A percentile compares a stretch with the other conserved stretches of the same genome.
Evolutionary conservation across 768 basidiomycete species (phyloP).

Genomic region (Auricularia auricula-judae): DNA sequence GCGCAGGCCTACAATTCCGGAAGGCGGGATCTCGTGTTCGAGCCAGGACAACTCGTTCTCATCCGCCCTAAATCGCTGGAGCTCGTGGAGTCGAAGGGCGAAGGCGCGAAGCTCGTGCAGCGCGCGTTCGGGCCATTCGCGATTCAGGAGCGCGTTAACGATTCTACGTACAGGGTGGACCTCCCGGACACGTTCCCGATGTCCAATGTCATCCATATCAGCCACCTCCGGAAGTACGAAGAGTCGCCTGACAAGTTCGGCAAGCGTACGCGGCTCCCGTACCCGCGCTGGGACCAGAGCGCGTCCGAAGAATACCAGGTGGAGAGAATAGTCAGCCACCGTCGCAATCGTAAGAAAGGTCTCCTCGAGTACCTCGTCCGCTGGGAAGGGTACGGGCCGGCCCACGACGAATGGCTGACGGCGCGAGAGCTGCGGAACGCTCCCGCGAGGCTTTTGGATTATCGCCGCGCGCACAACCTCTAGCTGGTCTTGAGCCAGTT

Average conservation of each 20-base stretch:
- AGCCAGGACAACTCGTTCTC: constrained; percentile 14
- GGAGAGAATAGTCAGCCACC: neutral
- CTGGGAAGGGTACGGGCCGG: constrained; percentile 15
- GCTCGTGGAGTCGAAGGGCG: constrained; percentile 11
- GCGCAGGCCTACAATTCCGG: constrained; percentile 13
- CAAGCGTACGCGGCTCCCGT: constrained; percentile 13
- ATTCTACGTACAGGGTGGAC: neutral
- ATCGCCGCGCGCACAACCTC: neutral
- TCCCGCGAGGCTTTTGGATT: constrained; percentile 3
- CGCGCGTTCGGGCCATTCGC: constrained; percentile 15
- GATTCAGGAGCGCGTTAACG: constrained; percentile 12
- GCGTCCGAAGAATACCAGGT: neutral
- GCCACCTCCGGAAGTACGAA: constrained; percentile 14
- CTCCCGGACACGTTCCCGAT: neutral
- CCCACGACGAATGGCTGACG: constrained; percentile 16
- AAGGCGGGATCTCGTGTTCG: constrained; percentile 10
- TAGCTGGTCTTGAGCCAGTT: neutral
- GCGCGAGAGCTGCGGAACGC: constrained; percentile 15
- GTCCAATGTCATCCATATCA: constrained; percentile 13
- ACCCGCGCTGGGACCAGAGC: neutral
- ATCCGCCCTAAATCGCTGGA: constrained; percentile 19
- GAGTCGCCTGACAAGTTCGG: constrained; percentile 11
- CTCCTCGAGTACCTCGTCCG: constrained; percentile 10
- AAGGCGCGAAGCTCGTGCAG: constrained; percentile 14
- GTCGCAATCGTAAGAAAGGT: constrained; percentile 1